phyloP scores from a whole-genome alignment of 192 early-diverging fungal species.

The Gonapodya prolifera region DNA sequence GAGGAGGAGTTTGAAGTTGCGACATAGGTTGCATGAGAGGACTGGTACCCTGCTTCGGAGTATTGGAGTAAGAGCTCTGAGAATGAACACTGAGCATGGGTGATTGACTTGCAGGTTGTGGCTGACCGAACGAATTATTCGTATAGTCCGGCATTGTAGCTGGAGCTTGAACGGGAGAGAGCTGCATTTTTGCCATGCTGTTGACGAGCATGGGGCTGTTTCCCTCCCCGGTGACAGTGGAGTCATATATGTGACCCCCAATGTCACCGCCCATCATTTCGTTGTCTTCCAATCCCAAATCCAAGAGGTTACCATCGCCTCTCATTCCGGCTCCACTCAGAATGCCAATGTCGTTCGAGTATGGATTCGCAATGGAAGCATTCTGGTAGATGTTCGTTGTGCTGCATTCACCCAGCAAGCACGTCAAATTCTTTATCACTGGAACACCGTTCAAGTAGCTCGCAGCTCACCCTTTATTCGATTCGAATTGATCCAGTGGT shows the following conservation, averaged over 20 bases:
- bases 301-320: not conserved
- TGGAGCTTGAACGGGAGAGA: not conserved
- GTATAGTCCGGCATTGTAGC: not conserved
- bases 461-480: slow-evolving; percentile 13
- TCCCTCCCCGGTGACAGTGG: not conserved
- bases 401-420: not conserved
- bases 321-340: not conserved
- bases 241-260: not conserved
- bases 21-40: not conserved
- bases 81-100: not conserved
- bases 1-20: not conserved
- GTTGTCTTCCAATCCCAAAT: not conserved
- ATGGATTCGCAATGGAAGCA: slow-evolving; percentile 13
- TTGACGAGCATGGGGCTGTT: not conserved
- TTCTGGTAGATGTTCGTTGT: slow-evolving; percentile 12
- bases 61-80: not conserved
- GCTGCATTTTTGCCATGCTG: not conserved
- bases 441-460: slow-evolving; percentile 5
- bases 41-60: not conserved
- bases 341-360: slow-evolving; percentile 11
- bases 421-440: not conserved
- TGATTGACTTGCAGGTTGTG: not conserved
- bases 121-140: not conserved
- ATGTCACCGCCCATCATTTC: not conserved
- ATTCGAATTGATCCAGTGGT: slow-evolving; percentile 7